Percentiles rank a stretch among this genome's conserved stretches.
These are phyloP conservation scores for Penicillium crystallinum DNA, from an alignment of 495 filamentous ascomycete genomes.

Conservation along the genomic window DNA sequence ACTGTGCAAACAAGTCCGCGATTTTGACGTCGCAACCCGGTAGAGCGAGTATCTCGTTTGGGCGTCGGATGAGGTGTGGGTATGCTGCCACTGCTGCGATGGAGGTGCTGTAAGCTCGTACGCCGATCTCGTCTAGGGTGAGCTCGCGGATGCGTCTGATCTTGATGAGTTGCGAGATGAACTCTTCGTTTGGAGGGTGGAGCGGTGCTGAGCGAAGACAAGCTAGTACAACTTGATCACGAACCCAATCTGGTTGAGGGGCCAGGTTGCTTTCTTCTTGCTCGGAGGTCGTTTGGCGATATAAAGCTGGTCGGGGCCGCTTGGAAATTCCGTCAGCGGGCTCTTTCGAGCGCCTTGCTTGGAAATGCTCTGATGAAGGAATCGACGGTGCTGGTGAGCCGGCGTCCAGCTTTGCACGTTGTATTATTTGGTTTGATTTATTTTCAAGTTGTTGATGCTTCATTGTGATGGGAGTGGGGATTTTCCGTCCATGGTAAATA, in stretches of 20 bases:
- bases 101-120: conserved; percentile 81
- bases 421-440: conserved; percentile 35
- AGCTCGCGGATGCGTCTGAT: conserved; percentile 68
- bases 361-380: conserved; percentile 1
- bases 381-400: conserved; percentile 16
- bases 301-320: conserved; percentile 40
- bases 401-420: conserved; percentile 50
- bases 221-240: conserved; percentile 60
- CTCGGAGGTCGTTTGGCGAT: conserved; percentile 68
- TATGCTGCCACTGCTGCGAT: conserved; percentile 84
- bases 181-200: conserved; percentile 65
- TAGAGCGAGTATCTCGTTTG: conserved; percentile 60
- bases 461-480: conserved; percentile 3
- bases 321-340: conserved; percentile 13
- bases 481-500: conserved; percentile 55
- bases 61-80: conserved; percentile 52
- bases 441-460: conserved; percentile 1
- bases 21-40: conserved; percentile 83
- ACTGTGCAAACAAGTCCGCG: conserved; percentile 73
- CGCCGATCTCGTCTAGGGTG: conserved; percentile 68
- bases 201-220: conserved; percentile 75
- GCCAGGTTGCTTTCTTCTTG: conserved; percentile 53
- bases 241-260: conserved; percentile 66
- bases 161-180: conserved; percentile 70
- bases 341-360: conserved; percentile 14